Percentiles rank a stretch among this genome's conserved stretches.
Conservation (phyloP, 768 basidiomycete species). For the Leccinum longicurvipes region DNA sequence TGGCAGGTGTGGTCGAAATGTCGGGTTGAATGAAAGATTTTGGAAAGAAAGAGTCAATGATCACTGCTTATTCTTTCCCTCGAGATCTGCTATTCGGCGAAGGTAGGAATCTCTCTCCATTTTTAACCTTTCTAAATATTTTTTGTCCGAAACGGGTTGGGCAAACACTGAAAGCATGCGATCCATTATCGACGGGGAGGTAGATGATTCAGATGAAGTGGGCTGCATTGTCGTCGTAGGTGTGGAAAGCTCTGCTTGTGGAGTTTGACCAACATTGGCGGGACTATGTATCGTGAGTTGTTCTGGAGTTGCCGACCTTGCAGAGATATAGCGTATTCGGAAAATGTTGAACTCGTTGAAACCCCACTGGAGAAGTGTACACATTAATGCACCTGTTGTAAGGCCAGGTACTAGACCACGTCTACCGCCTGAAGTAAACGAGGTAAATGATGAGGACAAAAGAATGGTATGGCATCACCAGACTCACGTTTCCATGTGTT, state of each 20-base stretch:
- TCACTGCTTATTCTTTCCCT: conserved; percentile 35
- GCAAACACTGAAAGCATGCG: conserved; percentile 34
- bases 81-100: conserved; percentile 54
- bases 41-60: background rate
- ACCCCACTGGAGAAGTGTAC: conserved; percentile 60
- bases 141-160: conserved; percentile 63
- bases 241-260: background rate
- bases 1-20: background rate
- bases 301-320: conserved; percentile 8
- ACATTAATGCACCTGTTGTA: conserved; percentile 54
- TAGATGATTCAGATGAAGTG: background rate
- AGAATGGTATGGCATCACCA: background rate
- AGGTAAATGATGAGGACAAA: conserved; percentile 5
- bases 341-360: conserved; percentile 66
- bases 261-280: background rate
- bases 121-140: conserved; percentile 61
- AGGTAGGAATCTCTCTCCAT: conserved; percentile 52
- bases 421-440: conserved; percentile 50
- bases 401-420: conserved; percentile 56
- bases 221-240: conserved; percentile 17
- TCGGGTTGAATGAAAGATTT: background rate
- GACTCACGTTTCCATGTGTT: conserved; percentile 55
- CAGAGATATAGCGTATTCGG: conserved; percentile 56
- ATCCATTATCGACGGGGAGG: conserved; percentile 29
- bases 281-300: background rate